Conservation (phyloP, 2,329 filamentous ascomycete species). For the Rhynchosporium graminicola region DNA sequence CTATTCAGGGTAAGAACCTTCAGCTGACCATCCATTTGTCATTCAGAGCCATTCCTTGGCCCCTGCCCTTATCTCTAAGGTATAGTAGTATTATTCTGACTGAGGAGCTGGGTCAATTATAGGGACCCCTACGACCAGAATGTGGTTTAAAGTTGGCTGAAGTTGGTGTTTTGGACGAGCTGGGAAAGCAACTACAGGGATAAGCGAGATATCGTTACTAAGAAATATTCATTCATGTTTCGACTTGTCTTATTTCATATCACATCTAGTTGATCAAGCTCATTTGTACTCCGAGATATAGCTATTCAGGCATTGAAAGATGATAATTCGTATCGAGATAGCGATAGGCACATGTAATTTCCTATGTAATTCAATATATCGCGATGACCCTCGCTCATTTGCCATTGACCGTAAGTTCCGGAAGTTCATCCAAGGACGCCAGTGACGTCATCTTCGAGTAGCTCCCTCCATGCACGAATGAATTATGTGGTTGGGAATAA, state of each 20-base stretch:
- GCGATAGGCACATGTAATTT: too few relatives aligned
- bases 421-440: not conserved
- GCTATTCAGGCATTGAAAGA: too few relatives aligned
- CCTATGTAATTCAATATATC: not conserved
- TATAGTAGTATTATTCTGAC: not conserved
- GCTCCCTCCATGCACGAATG: slow-evolving; percentile 10
- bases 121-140: not conserved
- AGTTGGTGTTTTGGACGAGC: not conserved
- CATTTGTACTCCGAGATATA: too few relatives aligned
- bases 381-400: slow-evolving; percentile 4
- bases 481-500: not conserved
- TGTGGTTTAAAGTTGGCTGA: not conserved
- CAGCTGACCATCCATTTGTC: too few relatives aligned
- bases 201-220: not conserved
- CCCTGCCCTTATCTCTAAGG: not conserved
- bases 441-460: slow-evolving; percentile 8
- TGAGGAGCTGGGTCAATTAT: not conserved
- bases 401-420: not conserved
- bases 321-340: too few relatives aligned
- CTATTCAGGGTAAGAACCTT: too few relatives aligned
- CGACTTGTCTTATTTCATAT: too few relatives aligned
- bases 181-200: not conserved
- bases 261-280: too few relatives aligned
- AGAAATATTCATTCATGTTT: too few relatives aligned
- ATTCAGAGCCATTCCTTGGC: too few relatives aligned